These are phyloP conservation scores for Stromatinia cepivora DNA, from an alignment of 2,329 filamentous ascomycete species.

Conservation along the genomic window DNA sequence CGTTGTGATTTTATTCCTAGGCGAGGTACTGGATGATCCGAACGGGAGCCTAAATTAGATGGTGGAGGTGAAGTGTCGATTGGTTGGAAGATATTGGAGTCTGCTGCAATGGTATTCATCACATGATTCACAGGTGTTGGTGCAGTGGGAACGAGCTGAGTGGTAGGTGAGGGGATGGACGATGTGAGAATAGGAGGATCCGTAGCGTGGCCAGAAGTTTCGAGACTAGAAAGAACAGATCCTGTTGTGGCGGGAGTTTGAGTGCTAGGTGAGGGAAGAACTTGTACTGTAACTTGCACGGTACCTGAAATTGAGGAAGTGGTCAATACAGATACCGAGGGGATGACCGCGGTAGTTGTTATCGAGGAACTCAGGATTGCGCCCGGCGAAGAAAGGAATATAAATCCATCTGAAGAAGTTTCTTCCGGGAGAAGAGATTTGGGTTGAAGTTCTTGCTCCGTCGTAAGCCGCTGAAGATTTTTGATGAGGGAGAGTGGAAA, in stretches of 20 bases:
- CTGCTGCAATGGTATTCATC: constrained; percentile 26
- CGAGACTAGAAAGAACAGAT: constrained; percentile 8
- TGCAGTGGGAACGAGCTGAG: constrained; percentile 13
- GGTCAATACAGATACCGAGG: constrained; percentile 14
- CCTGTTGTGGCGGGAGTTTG: constrained; percentile 5
- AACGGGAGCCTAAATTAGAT: constrained; percentile 47
- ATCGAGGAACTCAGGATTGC: constrained; percentile 7
- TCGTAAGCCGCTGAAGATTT: not conserved
- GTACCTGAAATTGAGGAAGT: not conserved
- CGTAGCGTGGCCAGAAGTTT: constrained; percentile 8
- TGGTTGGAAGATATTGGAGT: constrained; percentile 56
- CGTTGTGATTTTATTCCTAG: constrained; percentile 47
- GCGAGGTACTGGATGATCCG: constrained; percentile 60
- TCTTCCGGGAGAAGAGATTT: not conserved
- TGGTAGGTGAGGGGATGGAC: constrained; percentile 20
- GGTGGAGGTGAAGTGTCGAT: constrained; percentile 55
- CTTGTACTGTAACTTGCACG: constrained; percentile 9
- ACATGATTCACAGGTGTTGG: constrained; percentile 8
- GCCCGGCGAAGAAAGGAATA: constrained; percentile 5
- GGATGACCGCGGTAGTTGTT: constrained; percentile 1
- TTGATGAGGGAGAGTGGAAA: not conserved
- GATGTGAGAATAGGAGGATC: not conserved
- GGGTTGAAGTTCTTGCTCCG: not conserved
- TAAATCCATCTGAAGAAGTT: constrained; percentile 9
- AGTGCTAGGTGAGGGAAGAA: constrained; percentile 7